Conservation (phyloP, 1,284 basidiomycete species). For the Wolfiporia cocos region DNA sequence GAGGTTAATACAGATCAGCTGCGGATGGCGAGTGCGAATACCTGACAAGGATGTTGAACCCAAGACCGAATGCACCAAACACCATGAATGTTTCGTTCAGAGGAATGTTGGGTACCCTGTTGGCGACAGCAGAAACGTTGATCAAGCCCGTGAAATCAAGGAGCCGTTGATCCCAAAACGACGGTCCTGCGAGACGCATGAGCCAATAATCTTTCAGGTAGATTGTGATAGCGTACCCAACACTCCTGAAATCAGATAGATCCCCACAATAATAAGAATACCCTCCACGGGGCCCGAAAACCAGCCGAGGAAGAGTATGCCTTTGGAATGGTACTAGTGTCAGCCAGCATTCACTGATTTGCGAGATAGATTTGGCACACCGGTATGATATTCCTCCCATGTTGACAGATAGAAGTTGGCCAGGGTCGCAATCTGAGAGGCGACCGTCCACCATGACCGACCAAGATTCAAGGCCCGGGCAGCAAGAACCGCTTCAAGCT, state of each 20-base stretch:
- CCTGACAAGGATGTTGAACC: slow-evolving; percentile 79
- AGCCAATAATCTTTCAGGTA: too few species aligned
- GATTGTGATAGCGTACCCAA: too few species aligned
- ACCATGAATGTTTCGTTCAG: slow-evolving; percentile 89
- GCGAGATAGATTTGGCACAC: too few species aligned
- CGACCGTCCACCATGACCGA: slow-evolving; percentile 94
- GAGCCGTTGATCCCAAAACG: slow-evolving; percentile 80
- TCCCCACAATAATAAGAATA: slow-evolving; percentile 79
- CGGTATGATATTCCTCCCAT: slow-evolving; percentile 98
- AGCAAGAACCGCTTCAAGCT: slow-evolving; percentile 83
- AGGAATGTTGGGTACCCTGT: slow-evolving; percentile 56
- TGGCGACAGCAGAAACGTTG: slow-evolving; percentile 40
- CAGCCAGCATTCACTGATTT: not conserved
- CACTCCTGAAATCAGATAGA: slow-evolving; percentile 78
- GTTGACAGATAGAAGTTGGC: slow-evolving; percentile 95
- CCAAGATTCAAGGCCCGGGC: slow-evolving; percentile 88
- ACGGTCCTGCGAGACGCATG: slow-evolving; percentile 59
- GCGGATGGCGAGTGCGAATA: slow-evolving; percentile 25
- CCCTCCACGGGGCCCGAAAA: slow-evolving; percentile 98
- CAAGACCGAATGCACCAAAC: slow-evolving; percentile 70
- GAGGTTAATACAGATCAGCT: too few species aligned
- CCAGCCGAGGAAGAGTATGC: slow-evolving; percentile 83
- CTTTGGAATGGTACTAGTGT: slow-evolving; percentile 28
- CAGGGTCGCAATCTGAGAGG: slow-evolving; percentile 80
- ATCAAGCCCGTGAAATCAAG: slow-evolving; percentile 58